Evolutionary conservation across 1,284 basidiomycete species (phyloP), one percentile per base, ranked within the genome.

Genomic region (Lentinus polychrous): DNA sequence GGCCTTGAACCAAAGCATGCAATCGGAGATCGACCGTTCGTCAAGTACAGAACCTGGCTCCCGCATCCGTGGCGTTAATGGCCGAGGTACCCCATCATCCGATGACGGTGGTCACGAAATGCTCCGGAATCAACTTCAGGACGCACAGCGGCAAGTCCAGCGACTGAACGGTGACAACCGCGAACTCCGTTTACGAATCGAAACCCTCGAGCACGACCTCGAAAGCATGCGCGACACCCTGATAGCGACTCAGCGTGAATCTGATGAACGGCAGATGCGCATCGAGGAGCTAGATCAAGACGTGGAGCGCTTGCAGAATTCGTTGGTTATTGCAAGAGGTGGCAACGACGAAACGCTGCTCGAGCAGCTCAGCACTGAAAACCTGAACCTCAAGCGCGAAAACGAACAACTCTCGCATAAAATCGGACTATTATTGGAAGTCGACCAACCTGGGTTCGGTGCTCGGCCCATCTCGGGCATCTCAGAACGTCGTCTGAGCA

Each of bases 371-470:
- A 83, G 81, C 61, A 78, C 73, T 62, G 86, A 92, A 65, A 91
- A 91, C 63, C 73, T 78, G 31, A 75, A 72, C 38, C 78, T 93
- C 50, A 81, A 85, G 63, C 79, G 79, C 51, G 91, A 94, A 66
- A 91, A 93, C 62, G 84, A 90, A 59, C 78, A 88, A 59, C 75
- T 94, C 46, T 84, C 84, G 20, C 88, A 90, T 65, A 91, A 91
- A 73, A 90, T 92, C 56, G 85, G 82, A 52, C 73, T 92, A 40
- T 72, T 92, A n/a, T 75, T 92, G 45, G 89, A 90, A 59, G 86
- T 86, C 36, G 87, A 92, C 60, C 85, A 88, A 56, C 78, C 85
- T 24, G 70, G 77, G 2, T 89, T 83, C 58, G 77, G 77, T 32
- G 70, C 70, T 43, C 72, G 81, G 49, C 84, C 81, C 24, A 68